A percentile compares a stretch with the other conserved stretches of the same genome.
Evolutionary conservation across 345 rosid genomes (phyloP).

Genomic region (Euphorbia pulcherrima): DNA sequence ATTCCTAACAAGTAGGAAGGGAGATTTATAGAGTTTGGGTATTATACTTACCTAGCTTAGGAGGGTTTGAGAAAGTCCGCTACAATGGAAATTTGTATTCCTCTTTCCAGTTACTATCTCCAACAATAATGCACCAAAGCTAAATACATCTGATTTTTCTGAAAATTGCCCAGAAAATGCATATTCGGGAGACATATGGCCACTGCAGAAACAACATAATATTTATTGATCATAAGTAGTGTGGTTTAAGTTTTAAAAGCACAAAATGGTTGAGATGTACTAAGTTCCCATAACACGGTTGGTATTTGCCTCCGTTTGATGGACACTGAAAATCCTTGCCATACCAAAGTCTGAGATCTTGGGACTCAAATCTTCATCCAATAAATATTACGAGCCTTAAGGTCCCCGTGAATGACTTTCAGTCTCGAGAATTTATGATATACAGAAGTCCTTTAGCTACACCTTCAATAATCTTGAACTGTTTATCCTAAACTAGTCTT

Average conservation of each 20-base stretch:
- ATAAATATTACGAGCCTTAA: conserved; percentile 12
- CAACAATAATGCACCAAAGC: conserved; percentile 13
- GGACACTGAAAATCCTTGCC: conserved; percentile 10
- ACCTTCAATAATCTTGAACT: conserved; percentile 10
- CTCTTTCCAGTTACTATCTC: conserved; percentile 13
- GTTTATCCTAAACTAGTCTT: conserved; percentile 5
- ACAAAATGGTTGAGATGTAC: neutral
- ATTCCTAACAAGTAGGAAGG: too few relatives aligned
- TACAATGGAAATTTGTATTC: conserved; percentile 4
- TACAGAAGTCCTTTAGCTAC: conserved; percentile 19
- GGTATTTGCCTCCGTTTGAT: conserved; percentile 15
- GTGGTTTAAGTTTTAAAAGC: neutral
- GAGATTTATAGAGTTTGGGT: too few relatives aligned
- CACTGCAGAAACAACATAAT: conserved; percentile 1
- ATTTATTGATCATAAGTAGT: neutral
- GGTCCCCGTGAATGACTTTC: conserved; percentile 18
- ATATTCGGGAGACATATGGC: conserved; percentile 20
- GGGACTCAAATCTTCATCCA: conserved; percentile 15
- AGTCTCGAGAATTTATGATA: conserved; percentile 17
- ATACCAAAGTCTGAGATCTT: conserved; percentile 20
- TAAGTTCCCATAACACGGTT: conserved; percentile 11
- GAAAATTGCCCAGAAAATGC: conserved; percentile 14
- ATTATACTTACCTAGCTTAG: conserved; percentile 1
- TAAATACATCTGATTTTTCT: conserved; percentile 16
- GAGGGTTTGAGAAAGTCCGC: conserved; percentile 7